A percentile compares a stretch with the other conserved stretches of the same genome.
Evolutionary conservation across 75 land plant genomes (phyloP).

Genomic region (Selaginella moellendorffii): DNA sequence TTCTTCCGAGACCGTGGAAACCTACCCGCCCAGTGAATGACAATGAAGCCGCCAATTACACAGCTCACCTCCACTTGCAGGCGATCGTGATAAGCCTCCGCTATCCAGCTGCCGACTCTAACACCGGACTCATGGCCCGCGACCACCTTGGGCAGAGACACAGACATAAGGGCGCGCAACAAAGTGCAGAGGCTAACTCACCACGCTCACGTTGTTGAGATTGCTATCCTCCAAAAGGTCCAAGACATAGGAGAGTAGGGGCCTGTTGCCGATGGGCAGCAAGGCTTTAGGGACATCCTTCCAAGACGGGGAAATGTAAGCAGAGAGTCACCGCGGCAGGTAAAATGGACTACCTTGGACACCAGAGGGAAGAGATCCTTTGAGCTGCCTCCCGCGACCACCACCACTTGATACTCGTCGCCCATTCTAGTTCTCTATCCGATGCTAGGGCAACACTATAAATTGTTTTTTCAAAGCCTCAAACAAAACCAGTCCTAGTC

Average conservation of each 20-base stretch:
- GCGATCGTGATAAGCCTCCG: slow-evolving; percentile 79
- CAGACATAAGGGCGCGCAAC: background rate
- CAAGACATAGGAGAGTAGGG: slow-evolving; percentile 75
- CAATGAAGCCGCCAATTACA: background rate
- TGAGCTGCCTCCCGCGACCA: slow-evolving; percentile 76
- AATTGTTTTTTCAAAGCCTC: too few relatives aligned
- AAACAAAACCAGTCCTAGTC: too few relatives aligned
- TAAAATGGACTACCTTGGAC: slow-evolving; percentile 43
- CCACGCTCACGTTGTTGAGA: slow-evolving; percentile 75
- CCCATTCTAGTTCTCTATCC: too few relatives aligned
- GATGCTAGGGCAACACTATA: too few relatives aligned
- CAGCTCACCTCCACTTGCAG: slow-evolving; percentile 64
- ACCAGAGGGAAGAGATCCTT: slow-evolving; percentile 77
- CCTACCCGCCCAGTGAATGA: slow-evolving; percentile 34
- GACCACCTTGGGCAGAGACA: slow-evolving; percentile 39
- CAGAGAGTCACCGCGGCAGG: too few relatives aligned
- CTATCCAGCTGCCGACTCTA: slow-evolving; percentile 47
- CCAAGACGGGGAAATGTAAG: background rate
- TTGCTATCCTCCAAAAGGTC: slow-evolving; percentile 73
- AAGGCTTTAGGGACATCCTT: slow-evolving; percentile 87
- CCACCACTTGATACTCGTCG: slow-evolving; percentile 60
- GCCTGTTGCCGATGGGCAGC: slow-evolving; percentile 78
- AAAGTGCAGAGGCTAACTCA: slow-evolving; percentile 12
- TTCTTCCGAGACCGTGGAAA: slow-evolving; percentile 72
- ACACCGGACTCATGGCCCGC: slow-evolving; percentile 66